Conservation (phyloP, 352 stramenopile species). For the Globisporangium okanoganense region DNA sequence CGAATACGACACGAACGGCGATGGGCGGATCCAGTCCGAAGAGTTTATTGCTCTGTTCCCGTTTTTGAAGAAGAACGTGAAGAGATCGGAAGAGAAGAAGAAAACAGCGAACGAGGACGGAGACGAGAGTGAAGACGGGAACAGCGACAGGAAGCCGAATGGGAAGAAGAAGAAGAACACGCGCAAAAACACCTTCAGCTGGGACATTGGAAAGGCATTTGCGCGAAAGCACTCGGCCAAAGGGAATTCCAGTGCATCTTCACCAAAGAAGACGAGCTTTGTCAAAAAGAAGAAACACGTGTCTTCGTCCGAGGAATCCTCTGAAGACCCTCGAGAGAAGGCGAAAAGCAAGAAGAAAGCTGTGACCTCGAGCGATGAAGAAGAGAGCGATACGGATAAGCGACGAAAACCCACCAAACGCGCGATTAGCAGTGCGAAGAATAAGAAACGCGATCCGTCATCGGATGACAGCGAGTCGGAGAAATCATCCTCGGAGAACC, state of each 20-base stretch:
- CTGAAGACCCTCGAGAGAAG: background rate
- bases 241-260: conserved; percentile 4
- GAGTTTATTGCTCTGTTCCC: conserved; percentile 55
- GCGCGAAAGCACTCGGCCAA: conserved; percentile 40
- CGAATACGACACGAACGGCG: conserved; percentile 57
- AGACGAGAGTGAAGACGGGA: conserved; percentile 9
- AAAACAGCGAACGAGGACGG: conserved; percentile 1
- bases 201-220: conserved; percentile 69
- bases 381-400: background rate
- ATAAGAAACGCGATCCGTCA: background rate
- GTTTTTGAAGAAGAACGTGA: conserved; percentile 4
- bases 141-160: conserved; percentile 2
- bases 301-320: conserved; percentile 17
- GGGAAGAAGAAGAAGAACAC: conserved; percentile 40
- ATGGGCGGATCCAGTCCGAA: conserved; percentile 57
- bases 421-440: background rate
- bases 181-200: conserved; percentile 66
- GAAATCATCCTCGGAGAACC: background rate
- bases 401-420: background rate
- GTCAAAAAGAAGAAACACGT: background rate
- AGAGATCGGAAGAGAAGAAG: background rate
- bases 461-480: background rate
- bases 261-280: conserved; percentile 8
- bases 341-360: background rate
- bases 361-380: background rate